Base-by-base conservation (phyloP, 108 stramenopile genomes). In the Pseudonitzschia delicatissima region DNA sequence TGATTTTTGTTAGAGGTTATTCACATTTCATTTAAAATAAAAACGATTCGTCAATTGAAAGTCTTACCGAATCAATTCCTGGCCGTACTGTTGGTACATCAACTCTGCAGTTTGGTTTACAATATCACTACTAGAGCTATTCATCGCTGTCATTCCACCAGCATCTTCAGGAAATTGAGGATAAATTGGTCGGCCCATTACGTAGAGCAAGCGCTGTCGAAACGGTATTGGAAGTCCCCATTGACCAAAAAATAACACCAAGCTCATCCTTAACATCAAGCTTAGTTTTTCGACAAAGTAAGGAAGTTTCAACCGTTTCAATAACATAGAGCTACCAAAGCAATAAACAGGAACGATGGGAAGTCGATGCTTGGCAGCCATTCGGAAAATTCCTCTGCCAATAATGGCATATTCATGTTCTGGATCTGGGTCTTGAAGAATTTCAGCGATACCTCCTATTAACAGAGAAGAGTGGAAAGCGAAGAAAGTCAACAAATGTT, bases 401-500 rank as follows among this genome's bases (percentile, higher is more conserved):
- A 94, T 60, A 44, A 96, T 84, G 27, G 87, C 83, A 49, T 84
- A 92, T 69, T 97, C 96, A 57, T 94, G 87, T 39, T 88, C 76
- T 1, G 78, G 87, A 57, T 86, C 82, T 11, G 77, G 84, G 0
- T 69, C 70, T 67, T 91, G 87, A 66, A 96, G 94, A 83, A 97
- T 97, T 78, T 97, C 96, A 21, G 91, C 91, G 64, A 97, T 97
- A 1, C 96, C 96, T 21, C 96, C 96, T 48, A 39, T 8, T 8
- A 39, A 39, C 37, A 39, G 13, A 44, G 17, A 44, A 7, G 13
- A 44, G 42, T 44, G 6, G 13, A 13, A 44, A n/a, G n/a, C 13
- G n/a, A 13, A 44, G n/a, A 5, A 44, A n/a, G 2, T 44, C n/a
- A n/a, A n/a, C n/a, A 13, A 6, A 44, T 13, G 42, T n/a, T 5